Conservation (phyloP, 2,329 filamentous ascomycete genomes). For the Penicillium sp. region DNA sequence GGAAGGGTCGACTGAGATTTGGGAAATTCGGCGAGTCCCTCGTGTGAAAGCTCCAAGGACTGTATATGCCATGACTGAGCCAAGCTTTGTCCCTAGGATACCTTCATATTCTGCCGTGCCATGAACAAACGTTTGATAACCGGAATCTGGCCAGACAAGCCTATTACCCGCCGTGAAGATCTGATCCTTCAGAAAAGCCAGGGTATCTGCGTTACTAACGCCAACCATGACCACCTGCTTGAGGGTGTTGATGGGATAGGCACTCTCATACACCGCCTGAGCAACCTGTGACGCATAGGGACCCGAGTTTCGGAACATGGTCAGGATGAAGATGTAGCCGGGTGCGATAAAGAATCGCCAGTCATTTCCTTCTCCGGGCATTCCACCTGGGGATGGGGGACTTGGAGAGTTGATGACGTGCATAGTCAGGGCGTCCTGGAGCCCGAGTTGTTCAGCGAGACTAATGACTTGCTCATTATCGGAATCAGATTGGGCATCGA, state of each 20-base stretch:
- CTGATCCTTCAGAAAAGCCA: background rate
- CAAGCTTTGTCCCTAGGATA: background rate
- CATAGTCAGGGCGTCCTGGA: background rate
- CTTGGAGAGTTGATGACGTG: background rate
- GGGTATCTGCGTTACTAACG: background rate
- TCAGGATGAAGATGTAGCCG: background rate
- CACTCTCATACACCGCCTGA: background rate
- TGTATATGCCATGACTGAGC: background rate
- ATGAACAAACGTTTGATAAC: background rate
- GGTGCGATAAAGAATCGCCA: background rate
- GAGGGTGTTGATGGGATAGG: background rate
- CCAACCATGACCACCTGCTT: background rate
- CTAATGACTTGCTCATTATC: background rate
- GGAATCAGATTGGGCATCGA: background rate
- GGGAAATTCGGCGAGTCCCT: background rate
- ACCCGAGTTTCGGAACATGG: background rate
- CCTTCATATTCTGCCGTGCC: background rate
- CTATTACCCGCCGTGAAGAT: background rate
- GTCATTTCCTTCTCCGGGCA: background rate
- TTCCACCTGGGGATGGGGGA: background rate
- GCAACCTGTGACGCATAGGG: background rate
- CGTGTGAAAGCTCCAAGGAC: background rate
- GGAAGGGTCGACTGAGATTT: background rate
- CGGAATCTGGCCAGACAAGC: background rate
- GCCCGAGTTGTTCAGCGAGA: background rate